phyloP scores from a whole-genome alignment of 352 stramenopile genomes.

The Phytophthora aleatoria region DNA sequence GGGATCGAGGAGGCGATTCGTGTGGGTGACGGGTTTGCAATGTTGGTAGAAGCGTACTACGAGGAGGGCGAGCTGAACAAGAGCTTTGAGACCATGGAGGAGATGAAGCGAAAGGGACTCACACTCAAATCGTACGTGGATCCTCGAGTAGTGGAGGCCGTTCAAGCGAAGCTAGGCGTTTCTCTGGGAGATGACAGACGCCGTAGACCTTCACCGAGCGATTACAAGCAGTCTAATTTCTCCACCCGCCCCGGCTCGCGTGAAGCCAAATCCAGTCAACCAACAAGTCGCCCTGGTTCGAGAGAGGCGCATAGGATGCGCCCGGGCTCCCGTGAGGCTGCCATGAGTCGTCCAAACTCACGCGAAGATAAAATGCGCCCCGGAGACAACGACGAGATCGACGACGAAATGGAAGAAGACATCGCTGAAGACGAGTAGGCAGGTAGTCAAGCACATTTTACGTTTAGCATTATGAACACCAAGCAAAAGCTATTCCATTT shows the following conservation, averaged over 20 bases:
- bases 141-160: slow-evolving; percentile 61
- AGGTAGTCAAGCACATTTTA: neutral
- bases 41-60: slow-evolving; percentile 87
- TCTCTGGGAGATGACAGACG: slow-evolving; percentile 31
- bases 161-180: slow-evolving; percentile 60
- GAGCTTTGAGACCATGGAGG: slow-evolving; percentile 70
- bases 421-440: slow-evolving; percentile 71
- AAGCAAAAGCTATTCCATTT: neutral
- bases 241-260: slow-evolving; percentile 23
- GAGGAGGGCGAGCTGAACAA: slow-evolving; percentile 66
- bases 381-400: slow-evolving; percentile 44
- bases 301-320: slow-evolving; percentile 21
- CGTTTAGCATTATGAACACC: slow-evolving; percentile 18
- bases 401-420: slow-evolving; percentile 84
- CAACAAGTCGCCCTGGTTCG: slow-evolving; percentile 25
- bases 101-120: slow-evolving; percentile 77
- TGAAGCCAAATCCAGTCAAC: slow-evolving; percentile 28
- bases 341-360: slow-evolving; percentile 30
- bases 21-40: slow-evolving; percentile 88
- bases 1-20: slow-evolving; percentile 89
- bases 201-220: slow-evolving; percentile 23
- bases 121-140: slow-evolving; percentile 80
- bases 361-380: slow-evolving; percentile 40
- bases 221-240: slow-evolving; percentile 35
- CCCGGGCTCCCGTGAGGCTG: slow-evolving; percentile 23